phyloP scores from a whole-genome alignment of 164 flowering plant species.

The Pachysandra terminalis region DNA sequence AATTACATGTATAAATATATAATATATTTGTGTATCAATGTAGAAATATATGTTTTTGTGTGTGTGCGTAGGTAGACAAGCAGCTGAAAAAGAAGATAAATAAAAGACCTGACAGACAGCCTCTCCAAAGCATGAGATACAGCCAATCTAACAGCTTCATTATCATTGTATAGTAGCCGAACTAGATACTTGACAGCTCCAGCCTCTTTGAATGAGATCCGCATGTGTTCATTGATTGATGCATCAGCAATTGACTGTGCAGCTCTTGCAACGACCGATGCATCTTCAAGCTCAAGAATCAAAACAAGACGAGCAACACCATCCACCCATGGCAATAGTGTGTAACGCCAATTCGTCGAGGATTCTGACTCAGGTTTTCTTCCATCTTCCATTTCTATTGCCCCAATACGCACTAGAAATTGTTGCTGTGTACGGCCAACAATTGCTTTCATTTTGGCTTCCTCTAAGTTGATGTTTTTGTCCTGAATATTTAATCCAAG shows the following conservation, averaged over 20 bases:
- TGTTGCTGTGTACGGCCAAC: constrained; percentile 70
- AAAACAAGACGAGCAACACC: constrained; percentile 88
- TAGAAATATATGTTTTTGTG: no score
- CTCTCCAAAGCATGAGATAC: constrained; percentile 63
- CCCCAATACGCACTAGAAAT: constrained; percentile 86
- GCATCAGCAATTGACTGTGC: constrained; percentile 77
- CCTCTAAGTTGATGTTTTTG: constrained; percentile 45
- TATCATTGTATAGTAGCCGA: constrained; percentile 41
- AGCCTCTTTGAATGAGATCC: constrained; percentile 72
- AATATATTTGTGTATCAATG: no score
- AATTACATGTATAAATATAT: no score
- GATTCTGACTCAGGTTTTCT: constrained; percentile 24
- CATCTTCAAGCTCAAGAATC: constrained; percentile 80
- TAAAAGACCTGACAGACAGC: constrained; percentile 63
- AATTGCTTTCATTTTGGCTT: constrained; percentile 66
- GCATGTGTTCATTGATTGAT: constrained; percentile 71
- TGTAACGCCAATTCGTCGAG: constrained; percentile 24
- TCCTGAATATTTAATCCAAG: constrained; percentile 62
- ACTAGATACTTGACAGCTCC: constrained; percentile 71
- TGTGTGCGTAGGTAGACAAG: background rate
- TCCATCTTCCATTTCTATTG: constrained; percentile 66
- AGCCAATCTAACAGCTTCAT: constrained; percentile 46
- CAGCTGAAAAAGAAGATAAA: background rate
- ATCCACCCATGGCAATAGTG: constrained; percentile 77
- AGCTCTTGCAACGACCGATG: constrained; percentile 60